phyloP scores from a whole-genome alignment of 169 alveolate species.

The Eimeria tenella region DNA sequence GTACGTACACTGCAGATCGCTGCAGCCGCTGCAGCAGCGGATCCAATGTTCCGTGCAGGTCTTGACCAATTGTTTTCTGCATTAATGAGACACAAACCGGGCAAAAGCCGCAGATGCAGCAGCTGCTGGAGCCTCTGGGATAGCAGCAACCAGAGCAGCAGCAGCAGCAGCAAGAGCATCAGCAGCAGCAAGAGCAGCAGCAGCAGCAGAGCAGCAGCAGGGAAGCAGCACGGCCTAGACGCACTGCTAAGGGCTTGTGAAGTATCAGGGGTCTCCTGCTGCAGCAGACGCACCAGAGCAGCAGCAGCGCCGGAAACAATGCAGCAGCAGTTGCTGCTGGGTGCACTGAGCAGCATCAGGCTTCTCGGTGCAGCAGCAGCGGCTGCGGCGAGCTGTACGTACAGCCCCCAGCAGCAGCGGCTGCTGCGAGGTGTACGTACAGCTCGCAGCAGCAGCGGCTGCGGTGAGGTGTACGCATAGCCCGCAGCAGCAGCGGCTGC shows the following conservation, averaged over 20 bases:
- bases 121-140: neutral
- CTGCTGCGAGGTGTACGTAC: too few species aligned
- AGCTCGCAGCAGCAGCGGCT: too few species aligned
- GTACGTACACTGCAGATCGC: constrained; percentile 24
- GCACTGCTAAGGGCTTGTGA: neutral
- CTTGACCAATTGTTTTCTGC: neutral
- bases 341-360: neutral
- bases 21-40: constrained; percentile 37
- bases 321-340: neutral
- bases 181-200: neutral
- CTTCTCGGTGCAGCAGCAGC: neutral
- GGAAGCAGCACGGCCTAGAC: neutral
- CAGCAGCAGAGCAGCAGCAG: neutral
- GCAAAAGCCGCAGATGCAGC: neutral
- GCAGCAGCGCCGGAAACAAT: neutral
- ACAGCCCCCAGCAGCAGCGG: neutral
- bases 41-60: neutral
- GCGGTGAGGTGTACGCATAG: neutral
- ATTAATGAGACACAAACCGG: too few species aligned
- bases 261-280: constrained; percentile 16
- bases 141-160: neutral
- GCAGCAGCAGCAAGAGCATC: neutral
- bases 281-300: neutral
- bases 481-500: neutral
- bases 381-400: neutral